Conservation (phyloP, 176 grass and related monocot genomes). For the Ampelocalamus luodianensis region DNA sequence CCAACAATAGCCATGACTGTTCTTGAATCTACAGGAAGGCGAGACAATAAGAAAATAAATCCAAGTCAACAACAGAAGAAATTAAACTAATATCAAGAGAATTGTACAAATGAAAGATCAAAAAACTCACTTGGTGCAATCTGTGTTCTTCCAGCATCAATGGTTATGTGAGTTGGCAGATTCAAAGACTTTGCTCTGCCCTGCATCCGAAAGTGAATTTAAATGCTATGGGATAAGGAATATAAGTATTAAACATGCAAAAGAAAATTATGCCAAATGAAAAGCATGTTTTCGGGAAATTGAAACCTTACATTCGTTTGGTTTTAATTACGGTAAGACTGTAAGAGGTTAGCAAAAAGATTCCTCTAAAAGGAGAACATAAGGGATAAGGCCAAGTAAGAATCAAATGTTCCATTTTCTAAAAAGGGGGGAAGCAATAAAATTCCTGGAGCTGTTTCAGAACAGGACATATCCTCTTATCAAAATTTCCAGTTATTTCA, state of each 20-base stretch:
- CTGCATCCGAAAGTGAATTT: constrained; percentile 43
- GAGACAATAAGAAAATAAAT: constrained; percentile 4
- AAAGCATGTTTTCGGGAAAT: not conserved
- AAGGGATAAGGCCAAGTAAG: not conserved
- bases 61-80: constrained; percentile 1
- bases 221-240: not conserved
- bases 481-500: not conserved
- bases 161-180: constrained; percentile 85
- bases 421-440: not conserved
- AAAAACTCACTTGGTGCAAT: constrained; percentile 91
- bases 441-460: not conserved
- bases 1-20: constrained; percentile 87
- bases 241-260: not conserved
- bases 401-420: not conserved
- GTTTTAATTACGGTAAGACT: not conserved
- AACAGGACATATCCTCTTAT: not conserved
- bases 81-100: not conserved
- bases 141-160: constrained; percentile 96
- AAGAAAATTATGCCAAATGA: not conserved
- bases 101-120: not conserved
- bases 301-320: not conserved
- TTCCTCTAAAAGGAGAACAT: not conserved
- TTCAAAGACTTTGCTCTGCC: constrained; percentile 89
- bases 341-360: not conserved
- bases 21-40: constrained; percentile 71